Conservation (phyloP, 768 basidiomycete species). For the Rhodotorula graminis region DNA sequence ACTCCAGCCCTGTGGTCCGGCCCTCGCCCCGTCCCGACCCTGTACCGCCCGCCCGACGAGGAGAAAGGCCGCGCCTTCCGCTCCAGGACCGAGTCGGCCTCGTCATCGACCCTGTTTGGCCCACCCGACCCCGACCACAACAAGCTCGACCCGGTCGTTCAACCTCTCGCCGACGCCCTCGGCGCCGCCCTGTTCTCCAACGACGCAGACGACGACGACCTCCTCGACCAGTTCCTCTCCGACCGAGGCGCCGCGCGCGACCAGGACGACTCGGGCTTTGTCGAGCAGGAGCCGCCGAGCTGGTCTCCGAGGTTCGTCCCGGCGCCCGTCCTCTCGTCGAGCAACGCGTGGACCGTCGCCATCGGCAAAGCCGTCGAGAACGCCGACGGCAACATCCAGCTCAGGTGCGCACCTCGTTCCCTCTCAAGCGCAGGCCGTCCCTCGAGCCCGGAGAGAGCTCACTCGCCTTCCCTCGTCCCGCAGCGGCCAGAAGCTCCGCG, state of each 20-base stretch:
- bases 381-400: conserved; percentile 6
- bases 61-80: conserved; percentile 24
- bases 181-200: neutral
- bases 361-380: conserved; percentile 11
- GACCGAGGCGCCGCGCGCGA: neutral
- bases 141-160: neutral
- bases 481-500: conserved; percentile 6
- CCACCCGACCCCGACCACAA: neutral
- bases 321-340: neutral
- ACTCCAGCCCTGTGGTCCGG: neutral
- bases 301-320: neutral
- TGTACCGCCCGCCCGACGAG: conserved; percentile 22
- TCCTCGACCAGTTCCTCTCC: neutral
- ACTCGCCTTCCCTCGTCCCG: neutral
- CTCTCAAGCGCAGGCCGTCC: no score
- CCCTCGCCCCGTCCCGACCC: neutral
- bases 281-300: neutral
- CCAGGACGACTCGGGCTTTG: no score
- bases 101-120: neutral
- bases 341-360: neutral
- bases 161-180: neutral
- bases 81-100: neutral
- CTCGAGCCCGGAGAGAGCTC: no score
- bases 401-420: conserved; percentile 7
- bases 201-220: conserved; percentile 6